Base-by-base conservation (phyloP, 192 early-diverging fungal genomes). In the Linnemannia hyalina region DNA sequence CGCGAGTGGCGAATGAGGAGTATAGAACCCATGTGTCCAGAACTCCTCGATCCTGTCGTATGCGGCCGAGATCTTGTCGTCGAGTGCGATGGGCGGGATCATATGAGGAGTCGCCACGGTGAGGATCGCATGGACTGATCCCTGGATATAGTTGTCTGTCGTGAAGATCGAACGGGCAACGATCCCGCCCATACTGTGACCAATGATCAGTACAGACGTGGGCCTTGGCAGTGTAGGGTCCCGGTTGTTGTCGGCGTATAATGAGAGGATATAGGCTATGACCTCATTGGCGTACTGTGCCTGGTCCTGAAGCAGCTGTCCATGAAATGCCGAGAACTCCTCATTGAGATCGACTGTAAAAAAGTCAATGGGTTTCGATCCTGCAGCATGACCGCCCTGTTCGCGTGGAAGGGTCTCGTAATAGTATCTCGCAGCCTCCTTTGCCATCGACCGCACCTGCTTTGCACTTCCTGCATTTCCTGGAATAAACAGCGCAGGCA, bases 181-280 rank as follows among this genome's bases (percentile, higher is more conserved):
- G n/a, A 98, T 93, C 16, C 97, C 97, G 46, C 98, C 98, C 97
- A 99, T 98, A 15, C 97, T 98, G 83, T 99, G 97, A 18, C 94
- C 97, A 71, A 98, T 88, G 36, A 98, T 88, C n/a, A 96, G 85
- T 26, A 99, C 95, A 22, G 96, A 95, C 6, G 82, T 88, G 0
- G 97, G 96, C 60, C 90, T 77, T 5, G 60, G 60, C 29, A 29
- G 13, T 65, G 1, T 11, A 15, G 87, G 89, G 7, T 42, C 73
- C 20, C 46, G 46, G 49, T 78, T 68, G 13, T 92, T 82, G 26
- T 84, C 79, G 15, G 91, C 90, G 81, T 97, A 97, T 29, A 94
- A 87, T 26, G 93, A 93, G 36, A 96, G 86, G 60, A 97, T 96
- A 82, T 94, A 96, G 35, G 89, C 88, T 74, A 97, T 93, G 4